Evolutionary conservation across 1,284 basidiomycete genomes (phyloP).

Genomic region (Mycena citricolor): DNA sequence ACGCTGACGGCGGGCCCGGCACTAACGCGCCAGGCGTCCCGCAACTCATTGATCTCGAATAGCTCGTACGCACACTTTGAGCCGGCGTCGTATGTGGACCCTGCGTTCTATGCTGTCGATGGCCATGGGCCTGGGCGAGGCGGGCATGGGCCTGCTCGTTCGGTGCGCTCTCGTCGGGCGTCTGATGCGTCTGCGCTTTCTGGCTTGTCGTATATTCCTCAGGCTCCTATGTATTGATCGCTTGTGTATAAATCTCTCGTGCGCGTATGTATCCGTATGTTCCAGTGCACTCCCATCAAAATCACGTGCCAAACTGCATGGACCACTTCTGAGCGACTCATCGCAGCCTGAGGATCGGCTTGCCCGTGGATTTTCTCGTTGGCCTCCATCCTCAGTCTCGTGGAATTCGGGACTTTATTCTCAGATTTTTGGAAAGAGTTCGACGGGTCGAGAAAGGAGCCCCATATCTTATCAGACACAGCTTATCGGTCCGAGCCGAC

Average conservation of each 20-base stretch:
- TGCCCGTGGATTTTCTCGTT: too few species aligned
- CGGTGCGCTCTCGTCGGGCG: constrained; percentile 6
- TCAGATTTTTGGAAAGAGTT: too few species aligned
- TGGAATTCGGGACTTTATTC: too few species aligned
- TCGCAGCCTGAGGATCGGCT: too few species aligned
- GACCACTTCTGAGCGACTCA: too few species aligned
- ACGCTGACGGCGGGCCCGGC: constrained; percentile 7
- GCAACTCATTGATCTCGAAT: constrained; percentile 14
- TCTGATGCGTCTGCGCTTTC: constrained; percentile 15
- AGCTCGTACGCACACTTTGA: constrained; percentile 18
- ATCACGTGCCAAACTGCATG: too few species aligned
- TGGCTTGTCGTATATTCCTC: constrained; percentile 15
- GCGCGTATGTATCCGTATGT: too few species aligned
- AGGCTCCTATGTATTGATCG: neutral
- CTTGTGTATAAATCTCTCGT: neutral
- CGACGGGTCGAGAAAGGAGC: too few species aligned
- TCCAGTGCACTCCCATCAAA: too few species aligned
- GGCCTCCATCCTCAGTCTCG: too few species aligned
- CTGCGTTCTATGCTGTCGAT: constrained; percentile 20
- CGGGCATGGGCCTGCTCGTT: neutral
- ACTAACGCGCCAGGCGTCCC: constrained; percentile 14
- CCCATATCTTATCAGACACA: too few species aligned
- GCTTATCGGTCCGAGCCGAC: too few species aligned
- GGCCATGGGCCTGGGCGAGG: neutral
- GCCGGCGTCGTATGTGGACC: constrained; percentile 17